These are phyloP conservation scores for Rhodotorula mucilaginosa DNA, from an alignment of 1,284 basidiomycete genomes.

Conservation along the genomic window DNA sequence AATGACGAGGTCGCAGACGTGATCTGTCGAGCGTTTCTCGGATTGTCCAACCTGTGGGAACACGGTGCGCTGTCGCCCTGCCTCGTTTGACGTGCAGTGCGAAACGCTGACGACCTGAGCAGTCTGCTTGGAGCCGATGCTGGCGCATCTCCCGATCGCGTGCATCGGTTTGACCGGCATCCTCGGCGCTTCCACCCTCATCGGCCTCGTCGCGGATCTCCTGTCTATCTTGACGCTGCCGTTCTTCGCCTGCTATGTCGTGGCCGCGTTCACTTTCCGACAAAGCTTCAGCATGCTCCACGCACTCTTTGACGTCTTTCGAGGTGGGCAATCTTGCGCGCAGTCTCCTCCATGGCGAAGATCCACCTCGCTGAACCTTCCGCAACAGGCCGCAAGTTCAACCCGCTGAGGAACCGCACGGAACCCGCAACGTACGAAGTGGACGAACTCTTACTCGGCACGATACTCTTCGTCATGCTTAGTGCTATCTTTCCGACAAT, in stretches of 20 bases:
- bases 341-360: no score
- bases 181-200: conserved; percentile 67
- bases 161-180: conserved; percentile 59
- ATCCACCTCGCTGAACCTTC: neutral
- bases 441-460: conserved; percentile 90
- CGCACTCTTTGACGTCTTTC: conserved; percentile 88
- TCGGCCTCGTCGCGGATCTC: conserved; percentile 67
- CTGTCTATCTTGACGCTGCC: conserved; percentile 69
- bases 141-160: conserved; percentile 57
- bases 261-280: conserved; percentile 65
- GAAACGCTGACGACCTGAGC: neutral
- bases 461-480: conserved; percentile 87
- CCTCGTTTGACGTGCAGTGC: no score
- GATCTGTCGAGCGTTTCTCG: conserved; percentile 68
- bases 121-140: conserved; percentile 45
- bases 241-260: conserved; percentile 66
- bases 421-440: conserved; percentile 89
- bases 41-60: conserved; percentile 64
- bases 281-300: conserved; percentile 62
- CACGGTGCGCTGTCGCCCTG: conserved; percentile 53
- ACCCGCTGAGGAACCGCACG: conserved; percentile 73
- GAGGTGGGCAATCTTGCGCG: conserved; percentile 59
- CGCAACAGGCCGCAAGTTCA: conserved; percentile 73
- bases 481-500: conserved; percentile 90
- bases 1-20: conserved; percentile 81